Base-by-base conservation (phyloP, 2,329 filamentous ascomycete genomes). In the Purpureocillium takamizusanense region DNA sequence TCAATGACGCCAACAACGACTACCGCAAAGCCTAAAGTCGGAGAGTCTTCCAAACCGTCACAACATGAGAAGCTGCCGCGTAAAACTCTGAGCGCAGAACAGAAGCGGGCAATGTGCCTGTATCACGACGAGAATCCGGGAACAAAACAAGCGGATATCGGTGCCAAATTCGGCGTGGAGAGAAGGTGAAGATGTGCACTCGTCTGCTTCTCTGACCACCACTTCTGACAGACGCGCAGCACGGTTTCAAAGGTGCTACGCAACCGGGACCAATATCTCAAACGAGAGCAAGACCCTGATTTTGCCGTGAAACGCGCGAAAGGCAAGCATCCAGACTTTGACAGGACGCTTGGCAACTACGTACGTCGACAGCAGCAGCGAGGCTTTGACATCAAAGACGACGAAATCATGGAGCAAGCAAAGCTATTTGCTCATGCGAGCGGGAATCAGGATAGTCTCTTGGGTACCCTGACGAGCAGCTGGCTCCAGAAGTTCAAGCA, bases 161-260 rank as follows among this genome's bases (percentile, higher is more conserved):
- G 92, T 63, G 83, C 82, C 42, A 80, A 88, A 57, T 98, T 98
- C 64, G 90, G 89, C 28, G 92, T 98, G 37, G 92, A 98, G 66
- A 72, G 92, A 82, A 97, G 92, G 92, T 97, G 80, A 60, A 66
- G 41, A 16, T 4, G 25, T n/a, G 21, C 4, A 17, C 13, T 21
- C 11, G n/a, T 8, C 12, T 17, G 21, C 9, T 11, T 25, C 21
- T 21, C 31, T 8, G 12, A 15, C 14, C 12, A 12, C 28, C 6
- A 31, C 33, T 31, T n/a, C n/a, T 29, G 11, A 11, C n/a, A 23
- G 16, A 34, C 28, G 16, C 28, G 37, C 44, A 98, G 92, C 66
- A 98, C 92, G 35, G 92, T 98, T n/a, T 98, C 92, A 39, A 98
- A 98, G 59, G 92, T 97, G 39, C 64, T 98, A 47, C 81, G 90